Evolutionary conservation across 1,284 basidiomycete genomes (phyloP).

Genomic region (Trichosporon sp.): DNA sequence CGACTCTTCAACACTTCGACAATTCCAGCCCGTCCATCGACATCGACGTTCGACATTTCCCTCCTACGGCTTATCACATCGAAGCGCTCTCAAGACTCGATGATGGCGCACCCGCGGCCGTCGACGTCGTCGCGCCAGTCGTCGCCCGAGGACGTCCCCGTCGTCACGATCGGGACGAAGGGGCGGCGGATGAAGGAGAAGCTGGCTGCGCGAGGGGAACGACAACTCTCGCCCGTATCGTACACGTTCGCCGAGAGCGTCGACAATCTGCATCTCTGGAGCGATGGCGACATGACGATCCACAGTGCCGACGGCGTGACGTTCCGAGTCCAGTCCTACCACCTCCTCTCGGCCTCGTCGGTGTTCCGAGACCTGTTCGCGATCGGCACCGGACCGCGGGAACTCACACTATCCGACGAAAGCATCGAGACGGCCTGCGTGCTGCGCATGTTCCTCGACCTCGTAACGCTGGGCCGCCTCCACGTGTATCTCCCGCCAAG

Average conservation of each 20-base stretch:
- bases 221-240: neutral
- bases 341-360: neutral
- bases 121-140: neutral
- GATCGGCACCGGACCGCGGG: neutral
- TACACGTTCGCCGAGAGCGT: neutral
- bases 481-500: neutral
- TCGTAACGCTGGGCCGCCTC: slow-evolving; percentile 6
- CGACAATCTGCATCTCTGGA: neutral
- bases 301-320: neutral
- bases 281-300: slow-evolving; percentile 1
- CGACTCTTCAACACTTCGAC: too few species aligned
- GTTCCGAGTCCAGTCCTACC: neutral
- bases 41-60: too few species aligned
- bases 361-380: slow-evolving; percentile 4
- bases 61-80: neutral
- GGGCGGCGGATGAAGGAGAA: slow-evolving; percentile 2
- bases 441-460: slow-evolving; percentile 2
- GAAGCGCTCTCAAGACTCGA: too few species aligned
- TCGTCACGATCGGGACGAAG: neutral
- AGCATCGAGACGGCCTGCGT: neutral
- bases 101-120: neutral
- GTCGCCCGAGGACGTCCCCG: neutral
- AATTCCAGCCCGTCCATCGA: too few species aligned
- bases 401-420: slow-evolving; percentile 2
- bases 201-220: neutral